Base-by-base conservation (phyloP, 352 stramenopile species). In the Phytopythium delawarense region DNA sequence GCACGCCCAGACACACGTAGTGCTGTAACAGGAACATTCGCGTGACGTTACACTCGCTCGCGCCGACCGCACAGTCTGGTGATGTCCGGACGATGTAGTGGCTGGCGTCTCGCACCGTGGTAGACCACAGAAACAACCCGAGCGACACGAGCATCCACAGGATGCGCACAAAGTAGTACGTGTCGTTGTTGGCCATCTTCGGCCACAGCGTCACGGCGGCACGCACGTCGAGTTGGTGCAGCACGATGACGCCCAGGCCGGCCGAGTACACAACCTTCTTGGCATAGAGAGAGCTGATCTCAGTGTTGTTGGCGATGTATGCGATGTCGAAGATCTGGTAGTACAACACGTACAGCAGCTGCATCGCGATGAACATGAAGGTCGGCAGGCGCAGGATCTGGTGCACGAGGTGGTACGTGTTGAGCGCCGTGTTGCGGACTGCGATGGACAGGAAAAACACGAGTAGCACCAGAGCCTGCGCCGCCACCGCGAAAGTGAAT, bases 261-360 rank as follows among this genome's bases (percentile, higher is more conserved):
- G 67, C 61, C 5, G 62, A 57, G 45, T 78, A 78, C 12, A 71
- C 30, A 46, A 78, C 62, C 51, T 78, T 78, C 55, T 73, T 74
- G 49, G 52, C 28, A 30, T 70, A 71, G 20, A 75, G 62, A 6
- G n/a, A 4, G 23, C n/a, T 37, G 21, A 57, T 52, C 34, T 67
- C 62, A 16, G 15, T 57, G 32, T 63, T 65, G 45, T 49, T 65
- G 20, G 44, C 37, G 0, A 75, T 16, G 50, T 70, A 78, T 39
- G 62, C 62, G 39, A 75, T 74, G 42, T 66, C 63, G 58, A 75
- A 75, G 39, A 78, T 69, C 63, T 78, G 71, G 61, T 71, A 78
- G 68, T 78, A 78, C 30, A 75, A 48, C 53, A 78, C 68, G 58
- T 75, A 78, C 8, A 78, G 40, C 20, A 78, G 35, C 42, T 78